Percentiles rank a stretch among this genome's conserved stretches.
These are phyloP conservation scores for Oxytropis ochrocephala DNA, from an alignment of 306 rosid species.

Conservation along the genomic window DNA sequence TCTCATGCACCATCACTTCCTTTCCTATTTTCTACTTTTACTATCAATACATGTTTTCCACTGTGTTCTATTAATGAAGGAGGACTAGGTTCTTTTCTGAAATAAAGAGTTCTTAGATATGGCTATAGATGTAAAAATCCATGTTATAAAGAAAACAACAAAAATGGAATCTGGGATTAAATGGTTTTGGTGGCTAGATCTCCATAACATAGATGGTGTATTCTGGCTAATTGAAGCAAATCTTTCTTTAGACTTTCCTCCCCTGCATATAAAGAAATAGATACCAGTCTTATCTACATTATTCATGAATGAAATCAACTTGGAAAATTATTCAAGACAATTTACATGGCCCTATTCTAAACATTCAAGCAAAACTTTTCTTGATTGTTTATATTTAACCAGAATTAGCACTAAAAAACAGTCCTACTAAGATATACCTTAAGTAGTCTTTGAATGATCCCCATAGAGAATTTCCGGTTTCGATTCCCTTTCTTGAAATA, in stretches of 20 bases:
- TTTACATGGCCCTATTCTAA: neutral
- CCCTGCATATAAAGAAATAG: conserved; percentile 38
- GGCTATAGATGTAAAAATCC: conserved; percentile 31
- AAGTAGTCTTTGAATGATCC: conserved; percentile 50
- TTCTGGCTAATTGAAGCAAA: conserved; percentile 59
- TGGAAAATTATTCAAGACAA: conserved; percentile 5
- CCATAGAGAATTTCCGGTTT: conserved; percentile 43
- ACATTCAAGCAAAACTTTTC: neutral
- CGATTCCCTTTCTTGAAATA: conserved; percentile 25
- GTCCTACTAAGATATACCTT: conserved; percentile 44
- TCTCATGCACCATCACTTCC: neutral
- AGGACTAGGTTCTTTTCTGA: conserved; percentile 18
- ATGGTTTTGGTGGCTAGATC: conserved; percentile 31
- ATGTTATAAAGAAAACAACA: conserved; percentile 36
- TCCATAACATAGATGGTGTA: conserved; percentile 31
- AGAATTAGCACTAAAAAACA: neutral
- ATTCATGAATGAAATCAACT: neutral
- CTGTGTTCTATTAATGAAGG: conserved; percentile 15
- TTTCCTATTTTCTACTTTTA: neutral
- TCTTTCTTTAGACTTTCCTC: conserved; percentile 43
- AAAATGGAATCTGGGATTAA: conserved; percentile 23
- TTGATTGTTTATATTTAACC: neutral
- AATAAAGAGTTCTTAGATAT: conserved; percentile 23
- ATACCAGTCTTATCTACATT: neutral
- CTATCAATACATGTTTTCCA: neutral